These are phyloP conservation scores for Fusarium camptoceras DNA, from an alignment of 2,329 filamentous ascomycete species.

Conservation along the genomic window DNA sequence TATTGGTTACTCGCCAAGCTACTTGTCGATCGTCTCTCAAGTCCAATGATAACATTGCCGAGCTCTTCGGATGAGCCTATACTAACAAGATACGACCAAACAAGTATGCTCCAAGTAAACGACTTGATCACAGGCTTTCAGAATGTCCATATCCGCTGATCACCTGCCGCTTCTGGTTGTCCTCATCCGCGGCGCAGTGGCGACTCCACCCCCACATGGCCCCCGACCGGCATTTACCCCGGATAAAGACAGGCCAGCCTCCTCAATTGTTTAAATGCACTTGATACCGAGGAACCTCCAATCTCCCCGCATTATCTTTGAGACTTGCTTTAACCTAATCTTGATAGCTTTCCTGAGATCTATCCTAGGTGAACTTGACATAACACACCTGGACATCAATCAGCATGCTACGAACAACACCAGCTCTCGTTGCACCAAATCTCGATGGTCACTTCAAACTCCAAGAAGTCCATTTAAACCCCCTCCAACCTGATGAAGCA, in stretches of 20 bases:
- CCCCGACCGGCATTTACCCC: slow-evolving; percentile 11
- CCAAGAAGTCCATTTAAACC: neutral
- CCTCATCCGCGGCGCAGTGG: neutral
- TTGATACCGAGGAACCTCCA: neutral
- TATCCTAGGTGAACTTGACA: no score
- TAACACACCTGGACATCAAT: neutral
- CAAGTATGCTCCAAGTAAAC: slow-evolving; percentile 16
- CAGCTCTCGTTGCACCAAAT: slow-evolving; percentile 8
- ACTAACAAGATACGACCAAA: slow-evolving; percentile 3
- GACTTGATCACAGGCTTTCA: slow-evolving; percentile 7
- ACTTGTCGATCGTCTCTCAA: neutral
- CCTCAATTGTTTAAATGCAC: neutral
- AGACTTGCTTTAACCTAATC: no score
- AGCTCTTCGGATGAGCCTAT: neutral
- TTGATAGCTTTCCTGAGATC: neutral
- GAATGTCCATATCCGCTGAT: slow-evolving; percentile 5
- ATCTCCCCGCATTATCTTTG: neutral
- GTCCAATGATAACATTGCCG: neutral
- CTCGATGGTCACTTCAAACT: slow-evolving; percentile 10
- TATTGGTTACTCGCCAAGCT: slow-evolving; percentile 6
- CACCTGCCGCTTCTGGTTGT: no score
- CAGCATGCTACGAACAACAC: slow-evolving; percentile 6
- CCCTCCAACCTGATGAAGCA: slow-evolving; percentile 16
- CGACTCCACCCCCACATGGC: slow-evolving; percentile 12
- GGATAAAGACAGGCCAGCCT: neutral